Evolutionary conservation across 1,139 yeast genomes (phyloP), one percentile per base, ranked within the genome.

Genomic region (Saccharomyces hybrid): DNA sequence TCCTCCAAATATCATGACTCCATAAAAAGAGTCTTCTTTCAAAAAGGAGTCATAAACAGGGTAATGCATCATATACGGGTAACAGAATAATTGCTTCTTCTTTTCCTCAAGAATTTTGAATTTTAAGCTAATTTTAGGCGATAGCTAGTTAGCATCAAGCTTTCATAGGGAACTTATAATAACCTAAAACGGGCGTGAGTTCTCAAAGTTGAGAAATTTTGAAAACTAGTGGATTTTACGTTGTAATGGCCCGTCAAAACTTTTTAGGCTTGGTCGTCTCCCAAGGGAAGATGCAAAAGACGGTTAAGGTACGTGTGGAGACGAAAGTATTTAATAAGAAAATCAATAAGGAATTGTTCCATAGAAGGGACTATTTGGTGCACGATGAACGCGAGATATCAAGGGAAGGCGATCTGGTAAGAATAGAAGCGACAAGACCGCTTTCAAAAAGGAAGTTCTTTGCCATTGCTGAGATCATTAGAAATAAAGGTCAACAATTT

Each of bases 271-370:
- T 89, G 70, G 98, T 93, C 63, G 84, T 89, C 46, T 88, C 97
- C 55, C 97, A 90, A 70, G 98, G 98, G 49, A 89, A 89, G 70
- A 91, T 91, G 97, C 79, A 81, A 72, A 93, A 93, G 77, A 91
- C 98, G 60, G 91, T 93, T 61, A 91, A 90, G 75, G 98, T 93
- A 58, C 81, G 97, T 57, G 93, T 93, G 47, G 87, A 86, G 68
- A 81, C 81, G 47, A 83, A 80, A 64, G 76, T 79, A 44, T 87
- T 84, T 74, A 86, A 88, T 70, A 79, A 79, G 60, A 75, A 78
- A 59, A 82, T 88, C 62, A 87, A 87, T 70, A 87, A 87, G 72
- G 90, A 88, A 63, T 79, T 88, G 58, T 75, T 87, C 66, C 83
- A 80, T 64, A 82, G 91, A 74, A 88, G 87, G 65, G 96, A 89